Evolutionary conservation across 202 grass and related monocot species (phyloP).

Genomic region (Panicum virgatum): DNA sequence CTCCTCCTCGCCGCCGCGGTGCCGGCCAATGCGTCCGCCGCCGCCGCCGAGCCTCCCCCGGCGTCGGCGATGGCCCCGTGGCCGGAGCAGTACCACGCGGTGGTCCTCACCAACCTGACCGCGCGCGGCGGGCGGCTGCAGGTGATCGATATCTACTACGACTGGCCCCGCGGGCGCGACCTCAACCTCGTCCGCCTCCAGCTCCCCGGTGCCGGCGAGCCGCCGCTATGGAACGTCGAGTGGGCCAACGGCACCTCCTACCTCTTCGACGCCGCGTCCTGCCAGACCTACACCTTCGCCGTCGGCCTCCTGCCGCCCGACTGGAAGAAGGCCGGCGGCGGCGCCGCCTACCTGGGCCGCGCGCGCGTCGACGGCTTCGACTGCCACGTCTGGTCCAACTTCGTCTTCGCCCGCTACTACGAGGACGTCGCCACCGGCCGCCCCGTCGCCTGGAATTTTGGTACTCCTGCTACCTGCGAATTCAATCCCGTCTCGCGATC

Average conservation of each 20-base stretch:
- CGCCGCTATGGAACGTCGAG: constrained; percentile 36
- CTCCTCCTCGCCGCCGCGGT: too few species aligned
- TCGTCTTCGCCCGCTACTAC: not conserved
- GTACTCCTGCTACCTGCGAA: not conserved
- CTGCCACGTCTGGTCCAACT: constrained; percentile 6
- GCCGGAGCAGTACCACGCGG: constrained; percentile 55
- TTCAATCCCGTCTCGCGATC: not conserved
- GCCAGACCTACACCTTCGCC: too few species aligned
- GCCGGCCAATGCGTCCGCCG: too few species aligned
- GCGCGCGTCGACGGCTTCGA: not conserved
- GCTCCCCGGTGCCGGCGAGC: constrained; percentile 32
- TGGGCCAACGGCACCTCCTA: constrained; percentile 59
- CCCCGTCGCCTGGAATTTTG: not conserved
- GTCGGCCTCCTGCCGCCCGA: too few species aligned
- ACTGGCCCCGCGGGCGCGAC: constrained; percentile 50
- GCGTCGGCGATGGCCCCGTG: constrained; percentile 32
- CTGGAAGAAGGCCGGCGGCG: not conserved
- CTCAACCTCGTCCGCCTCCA: constrained; percentile 53
- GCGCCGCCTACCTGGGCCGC: not conserved
- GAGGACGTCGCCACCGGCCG: constrained; percentile 1
- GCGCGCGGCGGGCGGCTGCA: constrained; percentile 19
- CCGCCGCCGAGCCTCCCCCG: too few species aligned
- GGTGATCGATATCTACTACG: constrained; percentile 35
- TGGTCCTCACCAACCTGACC: constrained; percentile 43
- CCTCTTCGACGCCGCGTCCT: constrained; percentile 38